Base-by-base conservation (phyloP, 176 grass and related monocot genomes). In the Oryza rufipogon region DNA sequence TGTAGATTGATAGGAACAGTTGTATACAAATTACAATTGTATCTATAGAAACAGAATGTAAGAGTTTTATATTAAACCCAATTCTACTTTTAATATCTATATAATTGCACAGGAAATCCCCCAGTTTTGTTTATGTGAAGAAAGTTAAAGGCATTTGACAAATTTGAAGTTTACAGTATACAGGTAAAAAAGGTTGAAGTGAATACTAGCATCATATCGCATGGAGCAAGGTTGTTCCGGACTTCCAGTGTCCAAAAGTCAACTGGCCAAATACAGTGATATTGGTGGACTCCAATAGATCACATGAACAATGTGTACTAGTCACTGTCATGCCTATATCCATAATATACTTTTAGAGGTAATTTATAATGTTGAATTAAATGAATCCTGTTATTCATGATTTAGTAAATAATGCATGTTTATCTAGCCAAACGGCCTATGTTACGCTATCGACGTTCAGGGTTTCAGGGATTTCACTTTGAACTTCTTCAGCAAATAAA, bases 401-500 rank as follows among this genome's bases (percentile, higher is more conserved):
- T 49, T 68, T 36, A 54, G 42, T 14, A 68, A 19, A 34, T 13
- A 83, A 38, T 30, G 19, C 9, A 60, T 0, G 11, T 60, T 34
- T 66, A 78, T 56, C 52, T 78, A 73, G 16, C 30, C 11, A 83
- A 11, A 19, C 0, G 8, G 8, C 33, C 42, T 45, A 68, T 67
- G 67, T 17, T 45, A 79, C 58, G n/a, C 19, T 2, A 36, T 79
- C 54, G 22, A 22, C 19, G 84, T 88, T 78, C 68, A 34, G 71
- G 25, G 48, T 13, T 60, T 71, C 20, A 58, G 20, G 13, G 8
- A 63, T 63, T 10, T 23, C 20, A 63, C 45, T 73, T 84, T 25
- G 81, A 46, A 56, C 51, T 74, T 64, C 61, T 69, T 74, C 36
- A 6, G 69, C 17, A 25, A 60, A 74, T 26, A 73, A 85, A 38